Percentiles rank a stretch among this genome's conserved stretches.
phyloP scores from a whole-genome alignment of 768 basidiomycete species.

The Vararia minispora region DNA sequence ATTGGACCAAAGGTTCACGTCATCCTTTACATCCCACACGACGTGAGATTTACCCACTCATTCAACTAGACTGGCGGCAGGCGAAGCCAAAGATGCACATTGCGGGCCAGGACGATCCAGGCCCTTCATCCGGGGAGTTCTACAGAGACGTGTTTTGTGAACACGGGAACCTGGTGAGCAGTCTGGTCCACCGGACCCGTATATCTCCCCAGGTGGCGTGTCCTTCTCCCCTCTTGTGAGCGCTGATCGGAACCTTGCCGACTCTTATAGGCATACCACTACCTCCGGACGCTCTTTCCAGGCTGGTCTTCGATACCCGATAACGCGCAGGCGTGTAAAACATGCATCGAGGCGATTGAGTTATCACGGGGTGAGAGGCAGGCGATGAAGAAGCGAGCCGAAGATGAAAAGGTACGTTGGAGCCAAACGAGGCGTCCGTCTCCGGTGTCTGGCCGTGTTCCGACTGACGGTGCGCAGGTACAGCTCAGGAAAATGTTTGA shows the following conservation, averaged over 20 bases:
- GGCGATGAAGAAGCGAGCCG: slow-evolving; percentile 52
- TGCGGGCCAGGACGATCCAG: slow-evolving; percentile 43
- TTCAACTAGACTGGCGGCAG: slow-evolving; percentile 55
- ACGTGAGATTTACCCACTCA: no score
- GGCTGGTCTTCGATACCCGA: slow-evolving; percentile 48
- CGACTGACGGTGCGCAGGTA: slow-evolving; percentile 30
- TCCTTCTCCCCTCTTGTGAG: slow-evolving; percentile 1
- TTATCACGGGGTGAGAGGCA: slow-evolving; percentile 51
- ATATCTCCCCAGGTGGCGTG: slow-evolving; percentile 49
- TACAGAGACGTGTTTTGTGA: slow-evolving; percentile 55
- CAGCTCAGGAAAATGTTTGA: slow-evolving; percentile 55
- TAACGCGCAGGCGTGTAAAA: slow-evolving; percentile 40
- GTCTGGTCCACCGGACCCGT: slow-evolving; percentile 40
- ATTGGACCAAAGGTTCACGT: slow-evolving; percentile 61
- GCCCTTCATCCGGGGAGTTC: slow-evolving; percentile 52
- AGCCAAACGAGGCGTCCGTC: not conserved
- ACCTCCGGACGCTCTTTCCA: slow-evolving; percentile 52
- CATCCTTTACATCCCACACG: no score
- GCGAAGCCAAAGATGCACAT: slow-evolving; percentile 70
- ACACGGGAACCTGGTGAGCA: slow-evolving; percentile 52
- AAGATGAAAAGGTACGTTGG: slow-evolving; percentile 61
- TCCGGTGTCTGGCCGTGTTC: not conserved
- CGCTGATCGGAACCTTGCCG: not conserved
- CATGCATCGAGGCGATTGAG: slow-evolving; percentile 50
- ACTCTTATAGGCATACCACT: slow-evolving; percentile 35